These are phyloP conservation scores for Mycena alexandri DNA, from an alignment of 768 basidiomycete genomes.

Conservation along the genomic window DNA sequence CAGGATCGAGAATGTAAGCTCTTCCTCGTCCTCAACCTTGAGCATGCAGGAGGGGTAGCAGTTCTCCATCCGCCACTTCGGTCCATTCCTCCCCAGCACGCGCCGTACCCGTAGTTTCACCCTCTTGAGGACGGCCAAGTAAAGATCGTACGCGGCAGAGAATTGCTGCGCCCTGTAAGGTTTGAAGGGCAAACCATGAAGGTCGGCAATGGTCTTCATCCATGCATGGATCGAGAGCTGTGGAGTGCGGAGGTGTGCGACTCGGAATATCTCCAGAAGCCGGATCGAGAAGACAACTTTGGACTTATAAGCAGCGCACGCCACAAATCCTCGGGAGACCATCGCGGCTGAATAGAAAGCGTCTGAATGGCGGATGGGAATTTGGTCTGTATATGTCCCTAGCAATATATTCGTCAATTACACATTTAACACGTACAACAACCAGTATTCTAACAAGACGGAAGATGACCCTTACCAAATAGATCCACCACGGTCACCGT, in stretches of 20 bases:
- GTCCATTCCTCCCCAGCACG: conserved; percentile 40
- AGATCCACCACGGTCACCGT: conserved; percentile 14
- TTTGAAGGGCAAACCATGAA: conserved; percentile 43
- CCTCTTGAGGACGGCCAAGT: too few species aligned
- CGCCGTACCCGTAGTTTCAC: conserved; percentile 34
- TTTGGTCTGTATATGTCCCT: not conserved
- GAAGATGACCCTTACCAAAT: conserved; percentile 6
- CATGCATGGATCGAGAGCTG: conserved; percentile 34
- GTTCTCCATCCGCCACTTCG: conserved; percentile 44
- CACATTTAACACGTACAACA: too few species aligned
- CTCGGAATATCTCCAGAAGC: conserved; percentile 29
- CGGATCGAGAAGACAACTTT: conserved; percentile 22
- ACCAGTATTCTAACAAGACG: not conserved
- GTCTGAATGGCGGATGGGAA: not conserved
- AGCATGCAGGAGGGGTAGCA: conserved; percentile 47
- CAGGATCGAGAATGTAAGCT: conserved; percentile 38
- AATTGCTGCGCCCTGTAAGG: too few species aligned
- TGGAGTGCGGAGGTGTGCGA: conserved; percentile 24
- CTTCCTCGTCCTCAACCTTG: conserved; percentile 40
- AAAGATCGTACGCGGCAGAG: too few species aligned
- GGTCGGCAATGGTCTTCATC: conserved; percentile 30
- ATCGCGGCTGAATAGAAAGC: conserved; percentile 5
- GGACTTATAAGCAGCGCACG: conserved; percentile 29
- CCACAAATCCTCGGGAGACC: conserved; percentile 26
- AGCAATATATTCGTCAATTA: too few species aligned